Conservation (phyloP, 2,329 filamentous ascomycete genomes). For the Xylariaceae sp. region DNA sequence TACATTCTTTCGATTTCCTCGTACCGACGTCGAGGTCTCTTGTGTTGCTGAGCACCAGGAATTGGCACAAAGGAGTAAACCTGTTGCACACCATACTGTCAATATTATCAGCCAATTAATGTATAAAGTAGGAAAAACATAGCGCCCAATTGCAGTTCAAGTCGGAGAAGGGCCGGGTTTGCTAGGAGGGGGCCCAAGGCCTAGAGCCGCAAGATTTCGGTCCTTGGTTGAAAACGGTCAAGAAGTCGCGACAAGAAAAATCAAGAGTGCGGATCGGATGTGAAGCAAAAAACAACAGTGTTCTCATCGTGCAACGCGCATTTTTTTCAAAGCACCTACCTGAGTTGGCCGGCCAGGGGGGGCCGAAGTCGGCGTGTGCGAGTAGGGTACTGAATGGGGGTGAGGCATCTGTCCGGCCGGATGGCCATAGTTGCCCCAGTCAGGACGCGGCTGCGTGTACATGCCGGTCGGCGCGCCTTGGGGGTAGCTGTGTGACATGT, state of each 20-base stretch:
- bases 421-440: conserved; percentile 66
- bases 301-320: neutral
- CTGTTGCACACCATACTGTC: conserved; percentile 46
- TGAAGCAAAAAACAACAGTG: neutral
- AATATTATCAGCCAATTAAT: conserved; percentile 33
- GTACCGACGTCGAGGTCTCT: conserved; percentile 85
- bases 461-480: conserved; percentile 54
- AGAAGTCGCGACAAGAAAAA: neutral
- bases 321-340: conserved; percentile 41
- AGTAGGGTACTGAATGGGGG: conserved; percentile 47
- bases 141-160: neutral
- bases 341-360: conserved; percentile 53
- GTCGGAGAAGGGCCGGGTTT: neutral
- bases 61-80: conserved; percentile 98
- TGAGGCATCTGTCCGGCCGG: conserved; percentile 45
- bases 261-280: neutral
- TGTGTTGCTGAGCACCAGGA: conserved; percentile 93
- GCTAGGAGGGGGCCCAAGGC: neutral
- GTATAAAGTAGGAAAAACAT: conserved; percentile 7
- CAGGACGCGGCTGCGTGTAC: conserved; percentile 65
- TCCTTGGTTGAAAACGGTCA: neutral
- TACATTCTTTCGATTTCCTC: conserved; percentile 99
- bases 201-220: neutral
- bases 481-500: conserved; percentile 75
- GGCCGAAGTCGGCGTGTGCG: conserved; percentile 50